Evolutionary conservation across 805 yeast species (phyloP).

Genomic region (Lipomyces kockii): DNA sequence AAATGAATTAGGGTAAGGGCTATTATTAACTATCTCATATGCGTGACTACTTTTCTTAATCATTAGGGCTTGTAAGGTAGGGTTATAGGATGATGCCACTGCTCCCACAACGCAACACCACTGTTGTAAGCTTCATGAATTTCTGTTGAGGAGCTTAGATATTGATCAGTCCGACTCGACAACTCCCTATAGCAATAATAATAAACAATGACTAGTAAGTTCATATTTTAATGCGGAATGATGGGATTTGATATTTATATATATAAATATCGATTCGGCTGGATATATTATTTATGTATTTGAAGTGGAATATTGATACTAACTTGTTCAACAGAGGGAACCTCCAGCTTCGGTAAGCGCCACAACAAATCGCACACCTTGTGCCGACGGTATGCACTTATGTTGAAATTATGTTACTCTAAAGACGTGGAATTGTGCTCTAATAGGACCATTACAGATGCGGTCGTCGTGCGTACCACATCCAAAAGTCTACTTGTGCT

Average conservation of each 20-base stretch:
- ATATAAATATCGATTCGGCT: background rate
- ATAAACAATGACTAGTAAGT: conserved; percentile 27
- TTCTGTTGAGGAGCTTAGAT: background rate
- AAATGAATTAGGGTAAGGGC: no score
- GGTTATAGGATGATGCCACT: background rate
- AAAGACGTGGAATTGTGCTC: background rate
- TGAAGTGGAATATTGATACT: background rate
- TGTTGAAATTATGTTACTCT: background rate
- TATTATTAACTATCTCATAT: no score
- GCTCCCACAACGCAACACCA: background rate
- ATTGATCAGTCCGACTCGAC: background rate
- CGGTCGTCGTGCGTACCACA: conserved; percentile 98
- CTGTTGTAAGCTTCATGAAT: background rate
- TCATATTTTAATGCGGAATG: background rate
- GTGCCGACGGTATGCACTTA: conserved; percentile 62
- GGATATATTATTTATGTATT: background rate
- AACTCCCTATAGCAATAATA: conserved; percentile 5
- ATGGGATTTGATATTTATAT: background rate
- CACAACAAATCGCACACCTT: conserved; percentile 99
- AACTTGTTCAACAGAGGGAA: conserved; percentile 72
- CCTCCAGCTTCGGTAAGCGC: conserved; percentile 99
- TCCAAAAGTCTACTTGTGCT: conserved; percentile 98
- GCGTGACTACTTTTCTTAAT: no score
- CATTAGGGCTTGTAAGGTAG: background rate
- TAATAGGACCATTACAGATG: conserved; percentile 58